Base-by-base conservation (phyloP, 495 filamentous ascomycete species). In the Usnea hakonensis region DNA sequence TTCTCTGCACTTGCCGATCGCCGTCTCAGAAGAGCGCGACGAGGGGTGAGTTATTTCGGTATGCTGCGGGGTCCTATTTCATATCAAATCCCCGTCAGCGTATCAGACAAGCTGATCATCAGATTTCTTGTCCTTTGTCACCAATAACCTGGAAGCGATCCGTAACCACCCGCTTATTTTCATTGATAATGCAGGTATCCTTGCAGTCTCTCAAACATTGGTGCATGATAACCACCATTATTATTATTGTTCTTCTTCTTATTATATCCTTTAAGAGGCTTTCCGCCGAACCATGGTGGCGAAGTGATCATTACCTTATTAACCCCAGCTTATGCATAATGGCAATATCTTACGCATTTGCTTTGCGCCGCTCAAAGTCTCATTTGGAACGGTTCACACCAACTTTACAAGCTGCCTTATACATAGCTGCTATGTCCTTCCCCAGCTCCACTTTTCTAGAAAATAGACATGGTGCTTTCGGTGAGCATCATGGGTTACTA, bases 141-240 rank as follows among this genome's bases (percentile, higher is more conserved):
- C 63, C 63, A 64, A 64, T 64, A 40, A 64, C 8, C 35, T 10
- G 10, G 10, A 35, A 30, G 13, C 17, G 30, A 26, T 32, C 52
- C 19, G 26, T 58, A 37, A 38, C 32, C 53, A 5, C 32, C 40
- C 57, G 33, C 46, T 38, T 48, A 19, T n/a, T 44, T 30, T 23
- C n/a, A 54, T 37, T 61, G 58, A 65, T 65, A 60, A 58, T 41
- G 55, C 62, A 59, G 37, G 21, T 35, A 1, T 40, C 9, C 26
- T 26, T 50, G 53, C 52, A 48, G 13, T 13, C 38, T 56, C 10
- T 56, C 30, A 50, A 30, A 28, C 46, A 26, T 26, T 50, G 46
- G 10, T 26, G 21, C 21, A 46, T 46, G 2, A 2, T 13, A n/a
- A n/a, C n/a, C n/a, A n/a, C n/a, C n/a, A n/a, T n/a, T n/a, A n/a